These are phyloP conservation scores for Cladorrhinum samala DNA, from an alignment of 495 filamentous ascomycete genomes.

Conservation along the genomic window DNA sequence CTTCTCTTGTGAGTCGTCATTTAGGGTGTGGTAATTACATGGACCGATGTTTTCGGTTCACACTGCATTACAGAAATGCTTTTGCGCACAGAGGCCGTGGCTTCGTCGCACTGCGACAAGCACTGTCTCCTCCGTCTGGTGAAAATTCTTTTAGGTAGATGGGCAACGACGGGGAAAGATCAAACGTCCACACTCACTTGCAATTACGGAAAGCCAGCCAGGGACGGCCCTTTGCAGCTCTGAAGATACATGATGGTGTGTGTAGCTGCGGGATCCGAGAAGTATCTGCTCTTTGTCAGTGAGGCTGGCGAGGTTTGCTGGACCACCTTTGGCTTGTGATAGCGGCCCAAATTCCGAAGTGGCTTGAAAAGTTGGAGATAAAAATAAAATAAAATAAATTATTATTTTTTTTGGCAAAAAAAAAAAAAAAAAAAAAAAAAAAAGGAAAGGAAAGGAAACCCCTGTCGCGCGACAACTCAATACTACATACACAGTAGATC, in stretches of 20 bases:
- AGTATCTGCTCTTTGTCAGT: background rate
- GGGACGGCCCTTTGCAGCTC: background rate
- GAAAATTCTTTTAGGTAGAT: background rate
- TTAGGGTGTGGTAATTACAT: background rate
- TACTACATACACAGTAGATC: too few species aligned
- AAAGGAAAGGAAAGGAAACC: background rate
- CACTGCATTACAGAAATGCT: too few species aligned
- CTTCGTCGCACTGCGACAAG: background rate
- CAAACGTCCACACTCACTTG: background rate
- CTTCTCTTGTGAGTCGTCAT: background rate
- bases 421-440: background rate
- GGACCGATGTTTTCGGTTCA: too few species aligned
- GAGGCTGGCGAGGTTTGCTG: background rate
- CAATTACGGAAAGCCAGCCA: background rate
- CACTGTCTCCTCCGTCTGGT: background rate
- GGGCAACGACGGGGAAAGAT: background rate
- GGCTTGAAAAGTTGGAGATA: background rate
- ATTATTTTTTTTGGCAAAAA: background rate
- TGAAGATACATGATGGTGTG: background rate
- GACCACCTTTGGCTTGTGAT: background rate
- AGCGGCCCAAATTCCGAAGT: background rate
- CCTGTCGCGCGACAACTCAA: background rate
- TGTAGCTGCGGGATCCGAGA: background rate
- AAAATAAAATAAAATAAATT: background rate
- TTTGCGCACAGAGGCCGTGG: too few species aligned